Base-by-base conservation (phyloP, 2,329 filamentous ascomycete species). In the Ophiostoma australiae region DNA sequence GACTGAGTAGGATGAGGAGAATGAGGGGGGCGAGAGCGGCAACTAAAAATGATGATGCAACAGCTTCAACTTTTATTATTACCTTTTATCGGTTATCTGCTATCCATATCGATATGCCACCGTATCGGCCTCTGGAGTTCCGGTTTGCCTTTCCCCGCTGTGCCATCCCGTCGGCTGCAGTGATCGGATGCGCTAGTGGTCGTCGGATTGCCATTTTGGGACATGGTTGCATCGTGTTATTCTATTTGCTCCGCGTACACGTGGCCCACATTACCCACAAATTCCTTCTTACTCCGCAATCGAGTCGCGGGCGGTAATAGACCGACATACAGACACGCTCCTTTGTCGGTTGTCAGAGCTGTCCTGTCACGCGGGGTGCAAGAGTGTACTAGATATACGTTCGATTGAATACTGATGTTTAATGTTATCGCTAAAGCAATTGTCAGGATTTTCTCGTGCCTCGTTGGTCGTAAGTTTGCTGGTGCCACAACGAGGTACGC, bases 181-280 rank as follows among this genome's bases (percentile, higher is more conserved):
- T 58, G n/a, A 27, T 69, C 70, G 67, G 70, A 69, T 69, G 11
- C 66, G 67, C 70, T 65, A 71, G 67, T 55, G 63, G 10, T 17
- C 27, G 58, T 63, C 58, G 58, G 58, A 35, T 33, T 17, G 5
- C 58, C 27, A 6, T 33, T 63, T 63, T 63, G 27, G 58, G 27
- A 33, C 23, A 15, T 13, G 8, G 58, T 33, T 27, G 3, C 27
- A 33, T 63, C 58, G 58, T 63, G 58, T 63, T 63, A 63, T 63
- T 63, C 58, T 2, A 63, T 63, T 58, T 63, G 58, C 58, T 63
- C 58, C 58, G 58, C 52, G 23, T 58, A n/a, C 52, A 55, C n/a
- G 52, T 55, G 52, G 52, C 39, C 39, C 39, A 41, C 39, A 41
- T 4, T 23, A 52, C 48, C 48, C 48, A 20, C 17, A n/a, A 52